phyloP scores from a whole-genome alignment of 768 basidiomycete genomes.

The Amanita polypyramis region DNA sequence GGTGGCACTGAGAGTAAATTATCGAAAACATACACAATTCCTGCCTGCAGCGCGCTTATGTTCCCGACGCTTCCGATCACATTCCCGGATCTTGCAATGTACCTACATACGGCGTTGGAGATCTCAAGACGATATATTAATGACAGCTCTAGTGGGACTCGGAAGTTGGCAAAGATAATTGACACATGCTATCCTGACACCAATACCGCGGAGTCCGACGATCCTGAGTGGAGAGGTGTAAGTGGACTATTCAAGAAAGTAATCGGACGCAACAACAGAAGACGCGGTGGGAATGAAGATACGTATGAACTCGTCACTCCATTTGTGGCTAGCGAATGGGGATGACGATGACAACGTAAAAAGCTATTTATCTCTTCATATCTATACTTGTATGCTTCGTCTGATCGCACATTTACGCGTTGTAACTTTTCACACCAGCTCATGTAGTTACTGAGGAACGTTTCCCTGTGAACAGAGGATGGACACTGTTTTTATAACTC shows the following conservation, averaged over 20 bases:
- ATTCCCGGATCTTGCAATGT: constrained; percentile 68
- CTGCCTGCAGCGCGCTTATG: constrained; percentile 45
- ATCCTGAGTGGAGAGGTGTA: constrained; percentile 28
- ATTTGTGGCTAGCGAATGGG: constrained; percentile 70
- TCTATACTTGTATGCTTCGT: background rate
- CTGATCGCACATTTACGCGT: too few species aligned
- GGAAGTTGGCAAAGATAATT: constrained; percentile 62
- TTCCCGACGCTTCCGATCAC: constrained; percentile 64
- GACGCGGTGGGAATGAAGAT: constrained; percentile 55
- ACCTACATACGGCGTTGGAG: constrained; percentile 61
- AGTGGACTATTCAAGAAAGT: constrained; percentile 52
- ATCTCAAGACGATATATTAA: constrained; percentile 51
- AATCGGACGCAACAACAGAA: constrained; percentile 39
- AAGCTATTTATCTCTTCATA: background rate
- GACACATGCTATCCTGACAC: constrained; percentile 51
- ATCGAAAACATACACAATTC: constrained; percentile 66
- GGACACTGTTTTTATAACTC: too few species aligned
- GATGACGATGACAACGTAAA: constrained; percentile 20
- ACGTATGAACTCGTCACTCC: constrained; percentile 78
- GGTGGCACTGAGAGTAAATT: constrained; percentile 52
- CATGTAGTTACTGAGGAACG: too few species aligned
- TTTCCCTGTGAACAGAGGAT: too few species aligned
- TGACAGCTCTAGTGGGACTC: constrained; percentile 51
- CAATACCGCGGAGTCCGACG: constrained; percentile 21
- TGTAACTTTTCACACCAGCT: too few species aligned